A percentile compares a stretch with the other conserved stretches of the same genome.
These are phyloP conservation scores for Patellaria atrata DNA, from an alignment of 495 filamentous ascomycete genomes.

Conservation along the genomic window DNA sequence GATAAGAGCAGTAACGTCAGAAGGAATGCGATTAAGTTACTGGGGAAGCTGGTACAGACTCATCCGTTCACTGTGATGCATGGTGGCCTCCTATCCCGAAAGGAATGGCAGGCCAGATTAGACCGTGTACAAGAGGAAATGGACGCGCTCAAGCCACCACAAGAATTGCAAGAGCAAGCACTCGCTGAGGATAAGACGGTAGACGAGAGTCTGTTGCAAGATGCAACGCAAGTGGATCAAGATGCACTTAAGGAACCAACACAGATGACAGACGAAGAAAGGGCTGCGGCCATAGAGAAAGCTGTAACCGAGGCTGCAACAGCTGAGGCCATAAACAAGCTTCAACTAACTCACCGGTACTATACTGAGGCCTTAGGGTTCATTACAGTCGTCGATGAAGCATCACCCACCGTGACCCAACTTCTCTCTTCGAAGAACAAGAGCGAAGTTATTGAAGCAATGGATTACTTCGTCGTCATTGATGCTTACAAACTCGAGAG, in stretches of 20 bases:
- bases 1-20: constrained; percentile 98
- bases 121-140: constrained; percentile 71
- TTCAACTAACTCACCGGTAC: constrained; percentile 79
- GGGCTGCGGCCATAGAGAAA: constrained; percentile 44
- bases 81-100: constrained; percentile 66
- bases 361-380: constrained; percentile 86
- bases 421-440: constrained; percentile 89
- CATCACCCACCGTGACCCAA: constrained; percentile 64
- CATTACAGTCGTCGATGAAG: constrained; percentile 80
- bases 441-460: constrained; percentile 94
- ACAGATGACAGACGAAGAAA: constrained; percentile 43
- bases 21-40: constrained; percentile 84
- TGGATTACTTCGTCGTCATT: constrained; percentile 93
- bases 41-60: constrained; percentile 73
- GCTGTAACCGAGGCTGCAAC: constrained; percentile 58
- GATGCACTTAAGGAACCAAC: constrained; percentile 40
- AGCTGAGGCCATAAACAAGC: constrained; percentile 66
- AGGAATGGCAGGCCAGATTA: constrained; percentile 70
- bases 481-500: constrained; percentile 93
- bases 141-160: constrained; percentile 64
- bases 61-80: constrained; percentile 91
- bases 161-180: constrained; percentile 52
- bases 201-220: constrained; percentile 69
- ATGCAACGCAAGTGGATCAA: constrained; percentile 67
- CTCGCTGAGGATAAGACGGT: constrained; percentile 41